phyloP scores from a whole-genome alignment of 2,329 filamentous ascomycete genomes.

The Penicillium sp. region DNA sequence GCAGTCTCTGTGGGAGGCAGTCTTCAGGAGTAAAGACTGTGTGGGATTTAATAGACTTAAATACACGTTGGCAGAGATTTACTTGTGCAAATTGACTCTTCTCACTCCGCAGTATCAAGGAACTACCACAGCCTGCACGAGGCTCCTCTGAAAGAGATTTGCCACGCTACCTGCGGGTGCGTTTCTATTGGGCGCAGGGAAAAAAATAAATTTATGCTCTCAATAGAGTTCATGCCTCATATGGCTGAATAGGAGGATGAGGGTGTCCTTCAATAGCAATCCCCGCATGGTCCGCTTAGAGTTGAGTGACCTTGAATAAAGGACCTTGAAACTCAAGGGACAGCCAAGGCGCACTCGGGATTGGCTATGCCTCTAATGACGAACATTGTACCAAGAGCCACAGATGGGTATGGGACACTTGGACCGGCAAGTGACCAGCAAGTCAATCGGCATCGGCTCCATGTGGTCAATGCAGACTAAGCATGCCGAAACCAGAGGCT shows the following conservation, averaged over 20 bases:
- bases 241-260: not conserved
- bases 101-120: not conserved
- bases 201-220: not conserved
- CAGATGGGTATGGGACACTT: not conserved
- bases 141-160: constrained; percentile 2
- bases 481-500: not conserved
- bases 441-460: not conserved
- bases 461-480: not conserved
- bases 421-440: not conserved
- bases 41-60: constrained; percentile 2
- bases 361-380: not conserved
- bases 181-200: constrained; percentile 7
- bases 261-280: constrained; percentile 1
- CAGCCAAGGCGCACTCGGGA: not conserved
- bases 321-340: not conserved
- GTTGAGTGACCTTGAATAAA: not conserved
- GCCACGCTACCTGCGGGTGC: constrained; percentile 15
- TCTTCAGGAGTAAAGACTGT: not conserved
- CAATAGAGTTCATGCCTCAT: constrained; percentile 9
- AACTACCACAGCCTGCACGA: not conserved
- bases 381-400: not conserved
- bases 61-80: not conserved
- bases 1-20: not conserved
- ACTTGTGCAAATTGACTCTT: not conserved
- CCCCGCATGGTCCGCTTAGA: not conserved